A percentile compares a stretch with the other conserved stretches of the same genome.
These are phyloP conservation scores for Zymoseptoria pseudotritici DNA, from an alignment of 2,329 filamentous ascomycete genomes.

Conservation along the genomic window DNA sequence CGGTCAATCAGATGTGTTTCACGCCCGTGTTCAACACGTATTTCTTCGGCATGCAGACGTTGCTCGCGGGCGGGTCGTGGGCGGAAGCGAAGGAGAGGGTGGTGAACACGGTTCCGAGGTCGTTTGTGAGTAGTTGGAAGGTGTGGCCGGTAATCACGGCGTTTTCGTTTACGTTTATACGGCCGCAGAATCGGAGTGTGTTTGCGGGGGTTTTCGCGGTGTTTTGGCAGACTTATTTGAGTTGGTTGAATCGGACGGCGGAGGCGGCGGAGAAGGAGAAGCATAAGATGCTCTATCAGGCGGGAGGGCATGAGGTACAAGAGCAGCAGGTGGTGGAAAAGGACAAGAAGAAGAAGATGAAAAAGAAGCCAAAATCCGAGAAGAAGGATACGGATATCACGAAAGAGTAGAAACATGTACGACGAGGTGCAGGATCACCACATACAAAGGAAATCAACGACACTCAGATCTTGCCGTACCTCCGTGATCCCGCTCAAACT, in stretches of 20 bases:
- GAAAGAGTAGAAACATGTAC: background rate
- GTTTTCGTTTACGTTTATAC: slow-evolving; percentile 78
- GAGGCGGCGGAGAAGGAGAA: slow-evolving; percentile 42
- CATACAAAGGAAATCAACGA: background rate
- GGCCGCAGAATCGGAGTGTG: slow-evolving; percentile 69
- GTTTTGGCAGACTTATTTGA: slow-evolving; percentile 88
- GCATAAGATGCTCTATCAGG: slow-evolving; percentile 23
- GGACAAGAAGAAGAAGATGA: slow-evolving; percentile 2
- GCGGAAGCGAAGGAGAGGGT: slow-evolving; percentile 63
- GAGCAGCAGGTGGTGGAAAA: background rate
- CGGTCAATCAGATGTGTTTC: slow-evolving; percentile 72
- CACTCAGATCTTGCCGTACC: background rate
- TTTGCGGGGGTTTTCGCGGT: slow-evolving; percentile 72
- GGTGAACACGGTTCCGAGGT: slow-evolving; percentile 66
- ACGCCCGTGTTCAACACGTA: slow-evolving; percentile 57
- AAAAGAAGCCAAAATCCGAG: background rate
- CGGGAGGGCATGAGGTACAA: slow-evolving; percentile 10
- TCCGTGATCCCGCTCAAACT: too few relatives aligned
- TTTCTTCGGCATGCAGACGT: slow-evolving; percentile 46
- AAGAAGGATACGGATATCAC: background rate
- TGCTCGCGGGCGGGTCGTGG: slow-evolving; percentile 52
- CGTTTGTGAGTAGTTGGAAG: slow-evolving; percentile 72
- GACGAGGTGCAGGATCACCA: background rate
- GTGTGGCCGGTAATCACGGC: slow-evolving; percentile 84
- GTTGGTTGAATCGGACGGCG: slow-evolving; percentile 66